These are phyloP conservation scores for Capillidium heterosporum DNA, from an alignment of 371 early-diverging fungal species.

Conservation along the genomic window DNA sequence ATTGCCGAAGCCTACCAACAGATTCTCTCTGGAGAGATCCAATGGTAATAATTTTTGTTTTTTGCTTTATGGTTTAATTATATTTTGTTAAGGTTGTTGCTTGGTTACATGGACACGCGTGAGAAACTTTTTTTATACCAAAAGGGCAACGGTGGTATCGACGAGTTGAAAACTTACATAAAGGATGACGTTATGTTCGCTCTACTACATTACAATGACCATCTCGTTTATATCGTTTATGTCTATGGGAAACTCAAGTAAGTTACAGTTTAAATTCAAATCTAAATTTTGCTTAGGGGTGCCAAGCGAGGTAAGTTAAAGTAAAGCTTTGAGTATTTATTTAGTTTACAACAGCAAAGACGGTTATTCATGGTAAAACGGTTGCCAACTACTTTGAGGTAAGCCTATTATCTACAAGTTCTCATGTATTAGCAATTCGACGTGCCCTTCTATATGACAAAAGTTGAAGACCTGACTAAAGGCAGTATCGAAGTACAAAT, in stretches of 20 bases:
- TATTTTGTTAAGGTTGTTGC: slow-evolving; percentile 27
- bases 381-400: slow-evolving; percentile 34
- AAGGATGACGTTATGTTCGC: slow-evolving; percentile 46
- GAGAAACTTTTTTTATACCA: slow-evolving; percentile 43
- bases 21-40: slow-evolving; percentile 20
- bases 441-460: background rate
- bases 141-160: slow-evolving; percentile 34
- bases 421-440: background rate
- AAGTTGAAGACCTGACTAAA: background rate
- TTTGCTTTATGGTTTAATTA: background rate
- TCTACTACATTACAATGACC: slow-evolving; percentile 36
- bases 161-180: slow-evolving; percentile 33
- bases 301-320: slow-evolving; percentile 28
- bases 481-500: background rate
- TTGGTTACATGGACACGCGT: slow-evolving; percentile 47
- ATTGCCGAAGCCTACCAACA: slow-evolving; percentile 37
- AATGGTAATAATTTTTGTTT: slow-evolving; percentile 14
- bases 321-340: background rate
- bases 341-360: slow-evolving; percentile 23
- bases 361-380: slow-evolving; percentile 46
- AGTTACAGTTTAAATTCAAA: background rate
- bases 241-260: slow-evolving; percentile 51
- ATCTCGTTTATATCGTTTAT: slow-evolving; percentile 37
- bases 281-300: slow-evolving; percentile 20
- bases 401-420: slow-evolving; percentile 7